Base-by-base conservation (phyloP, 495 filamentous ascomycete species). In the Apodospora peruviana region DNA sequence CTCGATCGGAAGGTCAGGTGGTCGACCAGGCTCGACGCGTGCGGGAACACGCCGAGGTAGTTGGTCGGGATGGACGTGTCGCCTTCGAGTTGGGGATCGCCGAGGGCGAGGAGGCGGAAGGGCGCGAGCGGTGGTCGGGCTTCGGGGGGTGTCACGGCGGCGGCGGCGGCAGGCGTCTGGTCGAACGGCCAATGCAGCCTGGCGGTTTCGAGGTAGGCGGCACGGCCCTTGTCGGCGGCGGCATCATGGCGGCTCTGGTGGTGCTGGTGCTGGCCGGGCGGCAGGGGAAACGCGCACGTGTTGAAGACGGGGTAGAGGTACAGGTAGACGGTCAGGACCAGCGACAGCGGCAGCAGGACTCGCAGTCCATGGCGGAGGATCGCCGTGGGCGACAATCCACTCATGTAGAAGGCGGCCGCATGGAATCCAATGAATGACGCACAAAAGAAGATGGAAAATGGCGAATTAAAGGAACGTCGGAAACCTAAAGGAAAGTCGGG, bases 81-180 rank as follows among this genome's bases (percentile, higher is more conserved):
- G 56, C 93, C 93, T 66, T 98, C 93, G 21, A 98, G 78, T 61
- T 98, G 93, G 1, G 93, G 93, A 70, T 98, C 93, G 48, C 85
- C 93, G 38, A 98, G 82, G 11, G 89, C 82, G 20, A 98, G 85
- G 3, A 98, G 82, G 23, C 93, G 78, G 66, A 98, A 96, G 3
- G 86, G 86, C 12, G 82, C 89, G 53, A 65, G 48, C 56, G 66
- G 56, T 59, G 58, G 69, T 14, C 9, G n/a, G 8, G 39, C 43
- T 17, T 51, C 29, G 22, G 57, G 27, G 55, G 20, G 9, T 38
- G 19, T 22, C 11, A 32, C 10, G 45, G 19, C 57, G 48, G 57
- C 64, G 42, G 63, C 50, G 49, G 37, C 52, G 11, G 19, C 47
- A 17, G 37, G 17, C 5, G 41, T 20, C 29, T 32, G 12, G 43